Base-by-base conservation (phyloP, 2,329 filamentous ascomycete species). In the Penicillium corylophilum region DNA sequence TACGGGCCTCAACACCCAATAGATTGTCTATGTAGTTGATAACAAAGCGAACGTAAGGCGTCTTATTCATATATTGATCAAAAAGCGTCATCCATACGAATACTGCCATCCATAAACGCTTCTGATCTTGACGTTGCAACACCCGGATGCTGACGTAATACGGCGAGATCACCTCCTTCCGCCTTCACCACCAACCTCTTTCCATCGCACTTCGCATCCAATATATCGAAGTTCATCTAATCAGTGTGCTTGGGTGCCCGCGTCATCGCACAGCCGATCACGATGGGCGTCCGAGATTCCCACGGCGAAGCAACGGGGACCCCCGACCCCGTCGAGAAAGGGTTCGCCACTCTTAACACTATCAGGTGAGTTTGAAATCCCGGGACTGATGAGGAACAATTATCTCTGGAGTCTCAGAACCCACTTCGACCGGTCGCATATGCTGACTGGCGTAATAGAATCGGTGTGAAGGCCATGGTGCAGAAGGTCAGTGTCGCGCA, bases 271-370 rank as follows among this genome's bases (percentile, higher is more conserved):
- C 28, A 49, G 45, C 31, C 29, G 26, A 52, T 49, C 57, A 71
- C 48, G 47, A 84, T 85, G 82, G 82, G 77, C 60, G 78, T 77
- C 62, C 75, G 78, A 58, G 81, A 84, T 70, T 74, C 72, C 58
- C 77, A 78, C 33, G 73, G 77, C 51, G 81, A 83, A 66, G 75
- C 74, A 53, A 72, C 71, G 42, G 77, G 75, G 63, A 83, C 80
- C 36, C 82, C 82, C 40, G 79, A 80, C 57, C 81, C 82, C 47
- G 77, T 83, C 28, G 83, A 93, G 71, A 95, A 87, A 69, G 88
- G 91, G 50, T 86, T 86, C 67, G 91, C 92, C 62, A 96, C 91
- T 31, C 77, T 94, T 56, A 87, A 90, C 63, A 93, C 91, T 26
- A 80, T 97, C 62, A 83, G 83, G 88, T 89, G 79, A 65, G 84